These are phyloP conservation scores for Abelmoschus esculentus DNA, from an alignment of 345 rosid species.

Conservation along the genomic window DNA sequence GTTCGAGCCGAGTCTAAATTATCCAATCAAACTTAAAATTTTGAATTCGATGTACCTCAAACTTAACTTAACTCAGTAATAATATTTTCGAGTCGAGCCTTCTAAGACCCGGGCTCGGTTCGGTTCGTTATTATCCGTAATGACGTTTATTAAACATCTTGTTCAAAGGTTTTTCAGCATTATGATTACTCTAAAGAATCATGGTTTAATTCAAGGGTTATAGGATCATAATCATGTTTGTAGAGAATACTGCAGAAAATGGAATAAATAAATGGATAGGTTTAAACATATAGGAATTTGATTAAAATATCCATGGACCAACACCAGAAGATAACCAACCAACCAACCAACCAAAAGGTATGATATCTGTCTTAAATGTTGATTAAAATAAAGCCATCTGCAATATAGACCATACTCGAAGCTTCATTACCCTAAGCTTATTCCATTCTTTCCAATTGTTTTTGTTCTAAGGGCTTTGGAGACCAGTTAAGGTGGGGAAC, in stretches of 20 bases:
- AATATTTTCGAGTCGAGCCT: too few species aligned
- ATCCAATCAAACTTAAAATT: too few species aligned
- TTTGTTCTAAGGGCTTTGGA: conserved; percentile 12
- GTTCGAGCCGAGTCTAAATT: too few species aligned
- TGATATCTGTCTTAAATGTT: conserved; percentile 26
- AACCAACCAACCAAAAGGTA: not conserved
- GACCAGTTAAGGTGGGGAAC: conserved; percentile 68
- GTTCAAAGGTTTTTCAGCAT: conserved; percentile 25
- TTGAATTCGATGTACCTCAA: too few species aligned
- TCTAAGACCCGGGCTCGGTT: too few species aligned
- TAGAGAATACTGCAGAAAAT: conserved; percentile 12
- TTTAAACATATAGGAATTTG: not conserved
- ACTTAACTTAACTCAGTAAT: too few species aligned
- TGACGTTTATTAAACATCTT: conserved; percentile 19
- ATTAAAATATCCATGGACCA: conserved; percentile 8
- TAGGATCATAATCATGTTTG: conserved; percentile 27
- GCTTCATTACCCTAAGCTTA: conserved; percentile 7
- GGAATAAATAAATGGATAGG: not conserved
- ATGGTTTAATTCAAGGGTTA: conserved; percentile 19
- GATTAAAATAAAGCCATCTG: conserved; percentile 36
- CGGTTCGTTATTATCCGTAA: too few species aligned
- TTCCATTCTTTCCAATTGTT: not conserved
- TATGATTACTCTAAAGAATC: conserved; percentile 25
- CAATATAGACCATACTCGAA: conserved; percentile 16
- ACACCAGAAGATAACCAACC: not conserved